Evolutionary conservation across 306 rosid species (phyloP), one percentile per base, ranked within the genome.

Genomic region (Quillaja saponaria): DNA sequence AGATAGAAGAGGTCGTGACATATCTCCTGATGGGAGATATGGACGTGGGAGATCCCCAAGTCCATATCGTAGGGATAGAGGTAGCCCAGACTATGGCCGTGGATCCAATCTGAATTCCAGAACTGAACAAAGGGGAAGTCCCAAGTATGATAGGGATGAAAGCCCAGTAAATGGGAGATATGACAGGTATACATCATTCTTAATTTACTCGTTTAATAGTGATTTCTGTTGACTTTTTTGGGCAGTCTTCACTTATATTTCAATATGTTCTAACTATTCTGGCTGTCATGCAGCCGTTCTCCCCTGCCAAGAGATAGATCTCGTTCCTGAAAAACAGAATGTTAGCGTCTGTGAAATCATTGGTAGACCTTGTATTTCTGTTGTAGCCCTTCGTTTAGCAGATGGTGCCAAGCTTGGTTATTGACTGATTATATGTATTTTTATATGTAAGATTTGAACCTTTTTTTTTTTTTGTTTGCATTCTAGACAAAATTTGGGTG

Each of bases 51-150:
- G 92, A 67, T 88, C 96, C 61, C 86, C 81, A 11, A 88, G 96
- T 62, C 96, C 96, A 40, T 79, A 81, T 63, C 86, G 65, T 28
- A 74, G 92, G 58, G 87, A 84, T 50, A 85, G 96, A 73, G 92
- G 69, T 69, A 88, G 96, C 79, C 91, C 90, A 8, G 96, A 85
- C 71, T 87, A 84, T 73, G 88, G 90, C 46, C 90, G 72, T 77
- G 86, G 90, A 65, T 56, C 95, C 39, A 81, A 80, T 61, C 85
- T 73, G 18, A 48, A 71, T 70, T 87, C 95, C 66, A 77, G 86
- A 67, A 52, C 80, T 21, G 90, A 87, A 33, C 49, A 76, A 63
- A 87, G 87, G 69, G 82, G 89, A 64, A 82, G 90, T 72, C 90
- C 96, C 34, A 66, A 63, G 54, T 82, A 80, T 73, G 88, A 84